phyloP scores from a whole-genome alignment of 805 yeast genomes.

The Middelhovenomyces tepae region DNA sequence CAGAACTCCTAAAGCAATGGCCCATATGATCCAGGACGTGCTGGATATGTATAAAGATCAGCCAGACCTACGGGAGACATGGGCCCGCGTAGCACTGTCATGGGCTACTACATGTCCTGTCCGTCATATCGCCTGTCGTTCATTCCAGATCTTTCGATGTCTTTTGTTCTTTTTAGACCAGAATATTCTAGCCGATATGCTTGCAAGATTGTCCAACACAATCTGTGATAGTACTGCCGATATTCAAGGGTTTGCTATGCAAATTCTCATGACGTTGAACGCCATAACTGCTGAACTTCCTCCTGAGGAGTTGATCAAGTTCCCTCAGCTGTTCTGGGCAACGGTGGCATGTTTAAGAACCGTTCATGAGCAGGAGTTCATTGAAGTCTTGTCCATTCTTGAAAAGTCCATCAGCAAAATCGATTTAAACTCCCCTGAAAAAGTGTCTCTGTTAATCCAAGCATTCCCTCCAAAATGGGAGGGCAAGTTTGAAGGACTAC shows the following conservation, averaged over 20 bases:
- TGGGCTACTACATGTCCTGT: conserved; percentile 99
- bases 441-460: conserved; percentile 71
- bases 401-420: conserved; percentile 79
- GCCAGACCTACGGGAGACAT: conserved; percentile 57
- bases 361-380: conserved; percentile 85
- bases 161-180: conserved; percentile 74
- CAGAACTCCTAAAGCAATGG: conserved; percentile 82
- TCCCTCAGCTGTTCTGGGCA: conserved; percentile 94
- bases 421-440: conserved; percentile 76
- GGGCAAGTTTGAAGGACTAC: conserved; percentile 84
- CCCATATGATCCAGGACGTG: conserved; percentile 53
- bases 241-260: conserved; percentile 95
- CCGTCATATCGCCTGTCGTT: conserved; percentile 91
- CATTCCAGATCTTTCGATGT: conserved; percentile 87
- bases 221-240: conserved; percentile 82
- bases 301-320: conserved; percentile 67
- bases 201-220: conserved; percentile 86
- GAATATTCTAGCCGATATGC: conserved; percentile 84
- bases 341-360: conserved; percentile 86
- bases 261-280: conserved; percentile 89
- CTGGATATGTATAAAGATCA: conserved; percentile 41
- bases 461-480: conserved; percentile 96
- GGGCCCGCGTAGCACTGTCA: conserved; percentile 74
- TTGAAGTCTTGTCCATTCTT: conserved; percentile 75
- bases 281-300: conserved; percentile 83